These are phyloP conservation scores for Fonsecaea erecta DNA, from an alignment of 2,329 filamentous ascomycete genomes.

Conservation along the genomic window DNA sequence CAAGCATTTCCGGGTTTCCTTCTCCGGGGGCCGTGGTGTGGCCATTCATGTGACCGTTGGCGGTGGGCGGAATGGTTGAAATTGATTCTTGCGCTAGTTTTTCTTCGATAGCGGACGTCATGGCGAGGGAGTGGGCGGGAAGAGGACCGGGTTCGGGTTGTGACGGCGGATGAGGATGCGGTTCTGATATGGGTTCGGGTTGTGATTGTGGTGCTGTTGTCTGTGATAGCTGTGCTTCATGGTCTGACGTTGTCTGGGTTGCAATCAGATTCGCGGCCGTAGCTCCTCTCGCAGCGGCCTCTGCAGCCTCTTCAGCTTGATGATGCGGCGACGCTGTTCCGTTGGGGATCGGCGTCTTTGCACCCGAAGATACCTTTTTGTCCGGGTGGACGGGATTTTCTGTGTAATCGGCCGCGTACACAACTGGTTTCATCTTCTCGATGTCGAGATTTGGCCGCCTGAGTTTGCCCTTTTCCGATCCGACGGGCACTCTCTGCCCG, in stretches of 20 bases:
- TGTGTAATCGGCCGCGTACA: conserved; percentile 37
- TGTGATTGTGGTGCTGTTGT: neutral
- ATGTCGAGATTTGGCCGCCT: conserved; percentile 31
- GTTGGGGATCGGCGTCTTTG: conserved; percentile 6
- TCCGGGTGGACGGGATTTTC: conserved; percentile 34
- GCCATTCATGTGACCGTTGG: conserved; percentile 30
- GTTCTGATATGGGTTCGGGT: neutral
- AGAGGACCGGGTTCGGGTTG: conserved; percentile 34
- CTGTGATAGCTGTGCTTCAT: conserved; percentile 10
- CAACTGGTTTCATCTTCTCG: conserved; percentile 34
- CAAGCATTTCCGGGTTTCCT: conserved; percentile 30
- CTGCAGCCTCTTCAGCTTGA: conserved; percentile 24
- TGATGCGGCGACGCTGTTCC: conserved; percentile 27
- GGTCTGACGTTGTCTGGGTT: conserved; percentile 10
- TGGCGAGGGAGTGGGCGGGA: conserved; percentile 23
- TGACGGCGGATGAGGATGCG: conserved; percentile 20
- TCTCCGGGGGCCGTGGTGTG: conserved; percentile 11
- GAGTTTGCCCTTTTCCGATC: conserved; percentile 36
- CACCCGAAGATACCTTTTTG: conserved; percentile 21
- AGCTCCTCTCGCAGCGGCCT: conserved; percentile 7
- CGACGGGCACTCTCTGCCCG: conserved; percentile 35
- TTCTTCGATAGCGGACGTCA: conserved; percentile 27
- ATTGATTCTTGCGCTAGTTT: conserved; percentile 31
- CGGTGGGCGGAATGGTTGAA: conserved; percentile 26
- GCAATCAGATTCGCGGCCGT: conserved; percentile 28